These are phyloP conservation scores for Otatea glauca DNA, from an alignment of 176 grass and related monocot species.

Conservation along the genomic window DNA sequence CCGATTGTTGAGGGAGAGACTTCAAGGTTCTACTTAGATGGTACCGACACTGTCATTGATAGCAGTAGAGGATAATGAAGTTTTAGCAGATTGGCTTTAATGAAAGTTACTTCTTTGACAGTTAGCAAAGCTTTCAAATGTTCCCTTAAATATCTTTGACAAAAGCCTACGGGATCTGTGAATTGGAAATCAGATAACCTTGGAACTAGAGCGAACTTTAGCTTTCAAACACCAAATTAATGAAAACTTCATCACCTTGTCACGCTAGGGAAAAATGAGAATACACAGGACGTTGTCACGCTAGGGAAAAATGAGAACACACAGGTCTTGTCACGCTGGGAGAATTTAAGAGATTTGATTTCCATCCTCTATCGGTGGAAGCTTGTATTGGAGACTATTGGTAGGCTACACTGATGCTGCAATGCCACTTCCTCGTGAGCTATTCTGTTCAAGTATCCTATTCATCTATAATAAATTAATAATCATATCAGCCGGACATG, in stretches of 20 bases:
- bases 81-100: conserved; percentile 29
- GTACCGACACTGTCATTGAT: neutral
- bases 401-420: neutral
- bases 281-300: conserved; percentile 1
- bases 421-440: neutral
- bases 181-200: neutral
- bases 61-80: conserved; percentile 15
- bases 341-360: neutral
- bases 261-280: conserved; percentile 12
- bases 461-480: neutral
- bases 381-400: neutral
- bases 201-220: conserved; percentile 16
- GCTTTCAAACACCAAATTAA: conserved; percentile 22
- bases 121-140: conserved; percentile 1
- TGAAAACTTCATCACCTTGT: conserved; percentile 13
- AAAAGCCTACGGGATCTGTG: conserved; percentile 11
- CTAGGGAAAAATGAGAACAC: conserved; percentile 24
- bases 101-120: conserved; percentile 27
- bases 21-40: conserved; percentile 2
- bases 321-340: conserved; percentile 4
- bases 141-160: neutral
- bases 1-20: conserved; percentile 27
- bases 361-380: conserved; percentile 23
- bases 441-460: conserved; percentile 5
- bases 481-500: conserved; percentile 4